Evolutionary conservation across 2,329 filamentous ascomycete species (phyloP).

Genomic region (Zarea fungicola): DNA sequence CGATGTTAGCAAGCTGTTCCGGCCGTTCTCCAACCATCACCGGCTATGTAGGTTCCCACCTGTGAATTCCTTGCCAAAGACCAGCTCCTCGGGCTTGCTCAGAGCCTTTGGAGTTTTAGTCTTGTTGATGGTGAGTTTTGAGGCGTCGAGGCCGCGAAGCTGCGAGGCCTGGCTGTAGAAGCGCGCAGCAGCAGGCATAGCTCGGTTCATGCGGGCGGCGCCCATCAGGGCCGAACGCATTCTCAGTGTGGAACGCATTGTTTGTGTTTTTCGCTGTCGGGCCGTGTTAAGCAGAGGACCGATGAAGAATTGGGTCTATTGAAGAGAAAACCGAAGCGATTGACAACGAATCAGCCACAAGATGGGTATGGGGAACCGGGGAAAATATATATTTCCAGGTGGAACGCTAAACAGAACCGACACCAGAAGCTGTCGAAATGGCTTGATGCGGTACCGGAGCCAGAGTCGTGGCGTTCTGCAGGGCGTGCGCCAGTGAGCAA

Average conservation of each 20-base stretch:
- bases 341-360: neutral
- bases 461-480: neutral
- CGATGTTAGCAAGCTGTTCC: no score
- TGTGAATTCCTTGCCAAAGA: slow-evolving; percentile 90
- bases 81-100: slow-evolving; percentile 69
- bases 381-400: slow-evolving; percentile 3
- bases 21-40: no score
- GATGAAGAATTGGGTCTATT: no score
- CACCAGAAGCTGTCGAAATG: neutral
- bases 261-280: neutral
- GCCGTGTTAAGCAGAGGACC: neutral
- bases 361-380: neutral
- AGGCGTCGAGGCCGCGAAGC: slow-evolving; percentile 68
- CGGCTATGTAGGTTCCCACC: no score
- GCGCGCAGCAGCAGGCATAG: slow-evolving; percentile 27
- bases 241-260: slow-evolving; percentile 10
- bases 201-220: slow-evolving; percentile 31
- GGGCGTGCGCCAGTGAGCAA: slow-evolving; percentile 2
- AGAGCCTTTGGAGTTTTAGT: slow-evolving; percentile 71
- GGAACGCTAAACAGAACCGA: neutral
- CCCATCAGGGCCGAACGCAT: slow-evolving; percentile 33
- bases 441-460: slow-evolving; percentile 9
- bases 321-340: no score
- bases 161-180: slow-evolving; percentile 49
- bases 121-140: slow-evolving; percentile 67